Base-by-base conservation (phyloP, 2,329 filamentous ascomycete genomes). In the Xylariomycetidae sp. region DNA sequence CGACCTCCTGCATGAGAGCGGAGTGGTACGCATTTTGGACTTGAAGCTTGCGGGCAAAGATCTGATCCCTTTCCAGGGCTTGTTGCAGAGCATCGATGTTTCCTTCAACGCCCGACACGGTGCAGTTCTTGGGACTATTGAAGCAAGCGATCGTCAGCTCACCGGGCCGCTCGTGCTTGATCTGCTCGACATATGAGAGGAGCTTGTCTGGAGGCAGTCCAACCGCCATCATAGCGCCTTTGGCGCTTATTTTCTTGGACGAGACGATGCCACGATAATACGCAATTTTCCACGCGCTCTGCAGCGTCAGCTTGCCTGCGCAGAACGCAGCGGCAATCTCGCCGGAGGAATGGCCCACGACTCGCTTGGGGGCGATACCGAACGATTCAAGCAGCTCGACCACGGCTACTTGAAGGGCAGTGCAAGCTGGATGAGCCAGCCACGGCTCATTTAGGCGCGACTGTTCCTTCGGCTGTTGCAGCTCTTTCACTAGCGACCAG, bases 21-120 rank as follows among this genome's bases (percentile, higher is more conserved):
- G 58, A 61, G 27, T 63, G 60, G 34, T 59, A 63, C 4, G 60
- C 58, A 3, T 46, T 37, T 3, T 37, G 34, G 4, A 56, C 48
- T 3, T 41, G 42, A 3, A 63, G 43, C 16, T 44, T 48, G 3
- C 51, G 47, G 0, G 41, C 40, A 34, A 59, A 57, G 2, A 50
- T 32, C 2, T 31, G 31, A 5, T 46, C 32, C 6, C 35, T 27
- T 4, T 50, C 37, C 4, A 59, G 31, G 7, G 30, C 12, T 4
- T 27, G 7, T 10, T 45, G 29, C 2, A 54, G 16, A 12, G 38
- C 33, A 6, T 49, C 33, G 16, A 60, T 38, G 2, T 41, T 31
- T 2, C 18, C 25, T 4, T 38, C 27, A 15, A 57, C 51, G 2
- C 60, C 59, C 4, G 58, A 53, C 1, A 62, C 12, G 6, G 60